phyloP scores from a whole-genome alignment of 345 rosid species.

The Aquilaria yunnanensis region DNA sequence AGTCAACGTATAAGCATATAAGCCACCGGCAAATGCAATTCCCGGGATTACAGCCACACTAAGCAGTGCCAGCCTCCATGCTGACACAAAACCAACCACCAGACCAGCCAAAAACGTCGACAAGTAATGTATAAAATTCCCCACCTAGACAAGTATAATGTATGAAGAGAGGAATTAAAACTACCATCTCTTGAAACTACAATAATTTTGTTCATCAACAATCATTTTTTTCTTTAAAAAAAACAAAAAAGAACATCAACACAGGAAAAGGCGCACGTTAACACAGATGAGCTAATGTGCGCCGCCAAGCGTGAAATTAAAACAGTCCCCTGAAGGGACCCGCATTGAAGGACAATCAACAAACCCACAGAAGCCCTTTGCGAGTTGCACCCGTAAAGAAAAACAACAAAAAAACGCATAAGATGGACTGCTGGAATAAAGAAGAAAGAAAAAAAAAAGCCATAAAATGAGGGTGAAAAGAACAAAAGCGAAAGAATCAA shows the following conservation, averaged over 20 bases:
- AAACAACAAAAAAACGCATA: conserved; percentile 13
- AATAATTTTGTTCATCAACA: not conserved
- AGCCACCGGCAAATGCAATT: conserved; percentile 98
- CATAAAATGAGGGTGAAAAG: not conserved
- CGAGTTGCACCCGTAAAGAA: conserved; percentile 10
- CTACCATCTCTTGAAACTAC: not conserved
- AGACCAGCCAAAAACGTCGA: conserved; percentile 98
- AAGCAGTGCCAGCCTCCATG: conserved; percentile 93
- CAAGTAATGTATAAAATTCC: conserved; percentile 91
- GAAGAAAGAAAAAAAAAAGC: not conserved
- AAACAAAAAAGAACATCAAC: not conserved
- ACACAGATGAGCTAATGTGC: conserved; percentile 33
- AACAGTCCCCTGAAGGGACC: conserved; percentile 30
- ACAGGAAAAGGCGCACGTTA: conserved; percentile 26
- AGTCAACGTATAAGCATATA: conserved; percentile 94
- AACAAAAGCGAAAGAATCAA: not conserved
- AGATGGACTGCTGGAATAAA: not conserved
- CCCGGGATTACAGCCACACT: conserved; percentile 99
- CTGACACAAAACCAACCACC: conserved; percentile 98
- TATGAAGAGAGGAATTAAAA: not conserved
- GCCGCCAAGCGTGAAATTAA: conserved; percentile 21
- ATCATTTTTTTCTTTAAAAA: not conserved
- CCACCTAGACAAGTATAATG: conserved; percentile 46
- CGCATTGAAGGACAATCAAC: conserved; percentile 23
- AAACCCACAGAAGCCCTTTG: conserved; percentile 16